Evolutionary conservation across 2,329 filamentous ascomycete genomes (phyloP).

Genomic region (Pseudocercospora fuligena): DNA sequence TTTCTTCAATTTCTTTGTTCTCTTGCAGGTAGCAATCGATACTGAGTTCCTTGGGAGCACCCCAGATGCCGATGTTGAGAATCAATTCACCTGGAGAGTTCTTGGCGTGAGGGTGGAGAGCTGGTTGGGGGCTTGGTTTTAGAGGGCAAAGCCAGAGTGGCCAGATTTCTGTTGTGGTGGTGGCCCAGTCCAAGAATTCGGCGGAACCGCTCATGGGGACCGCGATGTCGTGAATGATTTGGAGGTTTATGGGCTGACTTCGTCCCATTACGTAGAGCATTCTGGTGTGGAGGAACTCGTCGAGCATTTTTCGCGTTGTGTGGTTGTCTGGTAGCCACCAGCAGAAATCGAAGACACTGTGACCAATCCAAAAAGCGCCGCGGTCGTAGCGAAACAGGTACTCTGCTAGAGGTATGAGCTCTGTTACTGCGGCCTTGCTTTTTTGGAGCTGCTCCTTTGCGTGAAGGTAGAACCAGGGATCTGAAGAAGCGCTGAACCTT

Average conservation of each 20-base stretch:
- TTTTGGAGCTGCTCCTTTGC: slow-evolving; percentile 47
- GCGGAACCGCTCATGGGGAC: slow-evolving; percentile 58
- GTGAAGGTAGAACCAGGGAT: slow-evolving; percentile 77
- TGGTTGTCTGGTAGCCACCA: slow-evolving; percentile 57
- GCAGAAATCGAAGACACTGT: slow-evolving; percentile 62
- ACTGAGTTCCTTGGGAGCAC: slow-evolving; percentile 56
- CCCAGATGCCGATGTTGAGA: slow-evolving; percentile 72
- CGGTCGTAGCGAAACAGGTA: slow-evolving; percentile 67
- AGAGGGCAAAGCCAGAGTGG: slow-evolving; percentile 65
- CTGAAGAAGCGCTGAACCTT: slow-evolving; percentile 60
- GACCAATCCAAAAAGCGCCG: slow-evolving; percentile 67
- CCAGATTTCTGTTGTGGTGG: slow-evolving; percentile 54
- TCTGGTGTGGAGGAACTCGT: slow-evolving; percentile 64
- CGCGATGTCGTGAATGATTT: slow-evolving; percentile 66
- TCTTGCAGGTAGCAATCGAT: slow-evolving; percentile 61
- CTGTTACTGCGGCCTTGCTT: slow-evolving; percentile 1
- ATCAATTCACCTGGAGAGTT: slow-evolving; percentile 30
- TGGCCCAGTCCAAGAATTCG: slow-evolving; percentile 58
- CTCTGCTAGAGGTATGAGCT: slow-evolving; percentile 52
- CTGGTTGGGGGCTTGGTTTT: slow-evolving; percentile 7
- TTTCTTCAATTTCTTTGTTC: slow-evolving; percentile 73
- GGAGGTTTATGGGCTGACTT: slow-evolving; percentile 58
- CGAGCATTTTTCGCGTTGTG: slow-evolving; percentile 61
- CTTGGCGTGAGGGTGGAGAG: slow-evolving; percentile 4
- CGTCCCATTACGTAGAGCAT: slow-evolving; percentile 67